A percentile compares a stretch with the other conserved stretches of the same genome.
Evolutionary conservation across 202 grass and related monocot species (phyloP).

Genomic region (Carex sylvatica): DNA sequence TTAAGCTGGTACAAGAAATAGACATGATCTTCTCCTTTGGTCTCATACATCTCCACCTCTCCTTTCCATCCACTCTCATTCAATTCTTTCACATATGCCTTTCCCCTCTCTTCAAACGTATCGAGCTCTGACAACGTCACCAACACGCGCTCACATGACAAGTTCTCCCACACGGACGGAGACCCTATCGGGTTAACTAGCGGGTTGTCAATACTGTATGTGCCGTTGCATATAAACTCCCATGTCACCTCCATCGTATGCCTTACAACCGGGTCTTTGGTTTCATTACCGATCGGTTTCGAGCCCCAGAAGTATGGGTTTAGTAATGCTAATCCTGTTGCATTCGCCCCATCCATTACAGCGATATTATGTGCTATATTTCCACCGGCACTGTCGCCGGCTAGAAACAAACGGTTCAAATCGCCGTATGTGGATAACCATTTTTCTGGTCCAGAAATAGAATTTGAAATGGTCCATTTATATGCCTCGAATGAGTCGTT

Average conservation of each 20-base stretch:
- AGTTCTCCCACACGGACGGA: neutral
- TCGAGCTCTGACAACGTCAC: slow-evolving; percentile 38
- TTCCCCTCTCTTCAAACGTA: slow-evolving; percentile 24
- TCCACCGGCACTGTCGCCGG: slow-evolving; percentile 40
- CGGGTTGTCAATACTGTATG: slow-evolving; percentile 32
- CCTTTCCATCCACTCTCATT: slow-evolving; percentile 37
- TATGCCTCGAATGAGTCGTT: slow-evolving; percentile 27
- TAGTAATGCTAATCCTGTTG: slow-evolving; percentile 29
- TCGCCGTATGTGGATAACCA: slow-evolving; percentile 39
- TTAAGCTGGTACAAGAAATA: slow-evolving; percentile 31
- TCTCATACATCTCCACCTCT: slow-evolving; percentile 35
- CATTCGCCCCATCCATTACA: neutral
- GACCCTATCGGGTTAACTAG: slow-evolving; percentile 32
- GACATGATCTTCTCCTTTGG: slow-evolving; percentile 34
- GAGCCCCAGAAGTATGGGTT: slow-evolving; percentile 48
- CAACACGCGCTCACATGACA: slow-evolving; percentile 29
- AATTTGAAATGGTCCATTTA: slow-evolving; percentile 26
- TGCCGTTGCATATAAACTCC: slow-evolving; percentile 35
- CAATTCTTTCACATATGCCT: slow-evolving; percentile 36
- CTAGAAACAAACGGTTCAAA: slow-evolving; percentile 32
- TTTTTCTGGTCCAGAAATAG: slow-evolving; percentile 10
- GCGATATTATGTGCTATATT: slow-evolving; percentile 46
- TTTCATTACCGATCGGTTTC: slow-evolving; percentile 29
- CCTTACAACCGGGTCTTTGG: neutral
- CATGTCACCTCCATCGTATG: slow-evolving; percentile 33